Conservation (phyloP, 2,329 filamentous ascomycete species). For the Alternaria gaisen region DNA sequence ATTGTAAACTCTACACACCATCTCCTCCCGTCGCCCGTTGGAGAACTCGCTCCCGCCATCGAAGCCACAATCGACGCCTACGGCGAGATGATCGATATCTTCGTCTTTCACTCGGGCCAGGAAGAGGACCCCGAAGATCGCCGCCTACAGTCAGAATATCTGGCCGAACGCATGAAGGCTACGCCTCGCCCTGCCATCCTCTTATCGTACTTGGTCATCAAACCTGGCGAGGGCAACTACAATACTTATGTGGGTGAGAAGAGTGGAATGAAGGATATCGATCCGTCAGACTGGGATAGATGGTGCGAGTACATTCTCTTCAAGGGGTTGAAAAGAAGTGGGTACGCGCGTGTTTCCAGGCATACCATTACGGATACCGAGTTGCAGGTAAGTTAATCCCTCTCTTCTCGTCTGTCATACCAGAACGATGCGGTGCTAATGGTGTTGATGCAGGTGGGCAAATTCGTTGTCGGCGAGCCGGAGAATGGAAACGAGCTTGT, state of each 20-base stretch:
- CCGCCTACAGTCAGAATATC: conserved; percentile 83
- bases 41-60: conserved; percentile 94
- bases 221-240: conserved; percentile 91
- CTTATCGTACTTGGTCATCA: conserved; percentile 91
- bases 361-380: conserved; percentile 97
- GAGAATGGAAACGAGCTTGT: conserved; percentile 72
- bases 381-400: conserved; percentile 71
- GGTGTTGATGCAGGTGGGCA: conserved; percentile 69
- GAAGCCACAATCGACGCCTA: conserved; percentile 96
- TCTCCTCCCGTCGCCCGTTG: conserved; percentile 89
- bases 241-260: conserved; percentile 88
- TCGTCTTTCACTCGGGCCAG: conserved; percentile 98
- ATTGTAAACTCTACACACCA: conserved; percentile 98
- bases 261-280: conserved; percentile 95
- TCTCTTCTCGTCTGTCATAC: background rate
- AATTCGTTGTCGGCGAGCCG: conserved; percentile 83
- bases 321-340: conserved; percentile 84
- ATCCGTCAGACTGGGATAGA: conserved; percentile 90
- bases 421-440: background rate
- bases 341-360: conserved; percentile 88
- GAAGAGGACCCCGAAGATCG: conserved; percentile 96
- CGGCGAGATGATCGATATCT: conserved; percentile 87
- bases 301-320: conserved; percentile 99
- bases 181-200: conserved; percentile 82
- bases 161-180: conserved; percentile 86